Conservation (phyloP, 768 basidiomycete genomes). For the Suillus bovinus region DNA sequence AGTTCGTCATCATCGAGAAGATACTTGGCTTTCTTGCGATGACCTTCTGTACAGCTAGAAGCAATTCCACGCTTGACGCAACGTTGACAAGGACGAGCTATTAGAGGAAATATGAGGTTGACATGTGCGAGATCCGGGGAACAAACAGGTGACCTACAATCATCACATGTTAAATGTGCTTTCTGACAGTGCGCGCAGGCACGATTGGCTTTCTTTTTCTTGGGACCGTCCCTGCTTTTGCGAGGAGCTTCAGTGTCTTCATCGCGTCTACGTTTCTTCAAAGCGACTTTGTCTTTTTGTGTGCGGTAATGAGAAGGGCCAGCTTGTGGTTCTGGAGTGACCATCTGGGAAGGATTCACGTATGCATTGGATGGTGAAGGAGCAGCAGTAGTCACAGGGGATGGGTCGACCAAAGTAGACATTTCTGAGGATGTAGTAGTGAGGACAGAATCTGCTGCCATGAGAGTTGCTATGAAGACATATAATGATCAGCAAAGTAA, state of each 20-base stretch:
- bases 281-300: conserved; percentile 41
- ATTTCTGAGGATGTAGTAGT: conserved; percentile 10
- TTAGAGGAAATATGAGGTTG: conserved; percentile 12
- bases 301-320: conserved; percentile 23
- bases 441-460: conserved; percentile 8
- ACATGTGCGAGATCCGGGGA: conserved; percentile 15
- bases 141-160: conserved; percentile 59
- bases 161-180: conserved; percentile 98
- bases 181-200: conserved; percentile 97
- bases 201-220: conserved; percentile 93
- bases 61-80: conserved; percentile 94
- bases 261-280: conserved; percentile 61
- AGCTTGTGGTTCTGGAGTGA: conserved; percentile 38
- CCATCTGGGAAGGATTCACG: conserved; percentile 45
- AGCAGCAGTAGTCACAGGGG: conserved; percentile 16
- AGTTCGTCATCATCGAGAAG: conserved; percentile 92
- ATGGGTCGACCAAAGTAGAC: conserved; percentile 12
- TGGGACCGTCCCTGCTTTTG: conserved; percentile 72
- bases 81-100: conserved; percentile 94
- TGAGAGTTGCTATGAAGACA: conserved; percentile 16
- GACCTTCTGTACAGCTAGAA: conserved; percentile 88
- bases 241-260: conserved; percentile 58
- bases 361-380: conserved; percentile 29
- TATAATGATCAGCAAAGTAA: conserved; percentile 8
- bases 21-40: conserved; percentile 98